phyloP scores from a whole-genome alignment of 768 basidiomycete genomes.

The Termitomyces sp. region DNA sequence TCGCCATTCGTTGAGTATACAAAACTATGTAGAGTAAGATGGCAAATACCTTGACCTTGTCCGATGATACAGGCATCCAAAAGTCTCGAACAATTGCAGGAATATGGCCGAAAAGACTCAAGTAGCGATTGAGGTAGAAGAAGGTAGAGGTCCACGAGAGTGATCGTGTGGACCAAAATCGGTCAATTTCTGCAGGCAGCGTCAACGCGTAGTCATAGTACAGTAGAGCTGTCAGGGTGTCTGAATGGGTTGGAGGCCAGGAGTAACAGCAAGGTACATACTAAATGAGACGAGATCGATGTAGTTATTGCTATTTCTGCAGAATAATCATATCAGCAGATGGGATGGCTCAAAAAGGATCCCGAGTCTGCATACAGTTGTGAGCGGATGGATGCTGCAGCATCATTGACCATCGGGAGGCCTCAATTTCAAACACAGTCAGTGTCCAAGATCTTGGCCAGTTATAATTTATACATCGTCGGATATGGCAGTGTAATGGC shows the following conservation, averaged over 20 bases:
- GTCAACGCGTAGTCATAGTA: conserved; percentile 22
- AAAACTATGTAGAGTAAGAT: background rate
- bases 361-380: background rate
- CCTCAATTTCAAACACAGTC: no score
- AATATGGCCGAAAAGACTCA: conserved; percentile 15
- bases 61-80: conserved; percentile 22
- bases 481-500: no score
- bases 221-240: background rate
- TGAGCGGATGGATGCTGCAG: background rate
- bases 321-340: background rate
- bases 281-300: background rate
- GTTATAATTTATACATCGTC: no score
- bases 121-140: conserved; percentile 11
- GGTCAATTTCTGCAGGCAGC: conserved; percentile 36
- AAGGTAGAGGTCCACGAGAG: conserved; percentile 31
- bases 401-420: background rate
- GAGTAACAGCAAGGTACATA: background rate
- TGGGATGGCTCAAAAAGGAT: background rate
- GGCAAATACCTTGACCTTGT: conserved; percentile 17
- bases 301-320: background rate
- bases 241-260: no score
- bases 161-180: conserved; percentile 36
- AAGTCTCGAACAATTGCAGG: conserved; percentile 33
- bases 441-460: no score
- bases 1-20: background rate